Base-by-base conservation (phyloP, 306 rosid genomes). In the Prunus dulcis region DNA sequence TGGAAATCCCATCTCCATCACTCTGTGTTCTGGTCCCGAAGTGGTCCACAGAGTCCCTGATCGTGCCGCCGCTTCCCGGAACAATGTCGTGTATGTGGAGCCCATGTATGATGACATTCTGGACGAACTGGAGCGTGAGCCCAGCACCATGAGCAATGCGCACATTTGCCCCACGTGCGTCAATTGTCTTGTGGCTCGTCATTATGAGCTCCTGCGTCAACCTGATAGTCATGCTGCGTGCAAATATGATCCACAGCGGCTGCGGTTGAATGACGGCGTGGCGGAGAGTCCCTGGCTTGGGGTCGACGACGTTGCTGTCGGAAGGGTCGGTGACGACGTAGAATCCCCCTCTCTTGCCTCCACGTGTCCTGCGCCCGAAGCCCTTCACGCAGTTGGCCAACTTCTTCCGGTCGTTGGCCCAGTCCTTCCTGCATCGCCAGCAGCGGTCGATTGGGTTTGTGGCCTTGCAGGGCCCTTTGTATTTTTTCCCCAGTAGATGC, bases 391-490 rank as follows among this genome's bases (percentile, higher is more conserved):
- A 95, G 0, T 2, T 32, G 22, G 89, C 96, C 18, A 95, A 64
- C 23, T 8, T 34, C 64, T 82, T 87, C 2, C 98, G 93, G 45
- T 89, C 49, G 0, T 9, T 2, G 3, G 92, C 96, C 98, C 98
- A 95, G 23, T 86, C 12, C 0, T 0, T 25, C 25, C 22, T 62
- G 56, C 97, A 95, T 64, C 96, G 71, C 98, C 97, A 95, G 82
- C 98, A 95, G 64, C 91, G 78, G 70, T 95, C 98, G 5, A 95
- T 95, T 1, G 98, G 98, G 76, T 95, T 95, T 3, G 87, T 82
- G 9, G 98, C 91, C 56, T 1, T 0, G 85, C 98, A 95, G 2
- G 69, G 76, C 2, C 82, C 90, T 0, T 0, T 12, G 77, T 69
- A 66, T 74, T 30, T 61, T 12, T 9, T 11, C 5, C 58, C 77